Evolutionary conservation across 345 rosid genomes (phyloP).

Genomic region (Dipteronia dyeriana): DNA sequence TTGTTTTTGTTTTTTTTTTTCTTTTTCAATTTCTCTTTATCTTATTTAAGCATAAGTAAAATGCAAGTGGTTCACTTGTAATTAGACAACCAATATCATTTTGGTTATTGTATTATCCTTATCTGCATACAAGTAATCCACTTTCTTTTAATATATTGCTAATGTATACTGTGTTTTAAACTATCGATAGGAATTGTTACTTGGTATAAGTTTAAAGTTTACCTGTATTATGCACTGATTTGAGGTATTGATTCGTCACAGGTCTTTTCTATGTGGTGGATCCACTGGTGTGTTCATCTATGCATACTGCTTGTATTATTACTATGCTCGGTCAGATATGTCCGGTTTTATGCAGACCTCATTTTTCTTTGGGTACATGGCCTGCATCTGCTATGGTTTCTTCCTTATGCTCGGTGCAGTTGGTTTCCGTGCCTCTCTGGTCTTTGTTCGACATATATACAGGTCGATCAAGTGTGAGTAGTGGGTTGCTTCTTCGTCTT

Average conservation of each 20-base stretch:
- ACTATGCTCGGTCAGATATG: constrained; percentile 77
- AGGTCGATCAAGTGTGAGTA: constrained; percentile 82
- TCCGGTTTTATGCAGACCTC: constrained; percentile 92
- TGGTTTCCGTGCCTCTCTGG: constrained; percentile 74
- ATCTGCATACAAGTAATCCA: not conserved
- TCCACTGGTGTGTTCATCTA: constrained; percentile 77
- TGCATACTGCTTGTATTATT: constrained; percentile 75
- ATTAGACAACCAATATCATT: not conserved
- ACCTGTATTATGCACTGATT: constrained; percentile 5
- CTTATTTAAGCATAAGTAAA: not conserved
- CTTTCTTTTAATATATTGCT: not conserved
- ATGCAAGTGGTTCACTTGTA: not conserved
- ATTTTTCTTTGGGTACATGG: constrained; percentile 88
- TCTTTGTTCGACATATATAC: constrained; percentile 81
- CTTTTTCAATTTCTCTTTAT: not conserved
- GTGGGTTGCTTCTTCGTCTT: constrained; percentile 13
- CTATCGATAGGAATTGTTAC: not conserved
- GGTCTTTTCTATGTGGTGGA: constrained; percentile 82
- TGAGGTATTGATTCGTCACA: constrained; percentile 26
- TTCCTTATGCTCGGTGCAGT: constrained; percentile 81
- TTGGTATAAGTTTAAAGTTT: not conserved
- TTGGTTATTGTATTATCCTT: not conserved
- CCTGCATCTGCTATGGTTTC: constrained; percentile 84
- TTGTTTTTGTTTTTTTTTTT: not conserved
- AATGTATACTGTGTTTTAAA: not conserved